Evolutionary conservation across 2,329 filamentous ascomycete genomes (phyloP).

Genomic region (Neopestalotiopsis clavispora): DNA sequence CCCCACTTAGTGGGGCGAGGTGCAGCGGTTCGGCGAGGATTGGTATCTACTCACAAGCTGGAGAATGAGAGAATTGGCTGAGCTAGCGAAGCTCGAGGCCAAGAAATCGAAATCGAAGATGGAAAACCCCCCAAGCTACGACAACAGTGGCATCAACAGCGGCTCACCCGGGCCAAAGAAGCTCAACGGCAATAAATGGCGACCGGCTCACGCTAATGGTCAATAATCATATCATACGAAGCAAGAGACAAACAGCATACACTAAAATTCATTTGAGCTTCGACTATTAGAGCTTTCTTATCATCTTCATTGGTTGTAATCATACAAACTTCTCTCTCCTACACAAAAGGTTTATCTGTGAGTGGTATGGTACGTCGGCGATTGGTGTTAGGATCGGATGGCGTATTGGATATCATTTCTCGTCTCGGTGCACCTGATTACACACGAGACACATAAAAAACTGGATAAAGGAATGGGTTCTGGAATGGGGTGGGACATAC

Average conservation of each 20-base stretch:
- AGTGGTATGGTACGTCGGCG: slow-evolving; percentile 8
- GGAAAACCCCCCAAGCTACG: background rate
- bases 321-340: background rate
- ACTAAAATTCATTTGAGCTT: background rate
- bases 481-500: background rate
- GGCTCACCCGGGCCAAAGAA: slow-evolving; percentile 3
- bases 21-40: slow-evolving; percentile 12
- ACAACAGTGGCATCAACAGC: background rate
- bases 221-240: background rate
- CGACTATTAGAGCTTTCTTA: background rate
- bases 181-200: slow-evolving; percentile 6
- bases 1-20: slow-evolving; percentile 25
- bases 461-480: background rate
- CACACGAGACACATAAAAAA: background rate
- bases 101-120: background rate
- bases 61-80: slow-evolving; percentile 4
- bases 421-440: slow-evolving; percentile 10
- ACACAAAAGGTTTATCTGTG: background rate
- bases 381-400: slow-evolving; percentile 9
- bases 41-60: slow-evolving; percentile 10
- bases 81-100: background rate
- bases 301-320: background rate
- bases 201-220: background rate
- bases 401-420: slow-evolving; percentile 11
- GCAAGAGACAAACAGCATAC: background rate